Evolutionary conservation across 805 yeast genomes (phyloP).

Genomic region (Cyberlindnera sargentensis): DNA sequence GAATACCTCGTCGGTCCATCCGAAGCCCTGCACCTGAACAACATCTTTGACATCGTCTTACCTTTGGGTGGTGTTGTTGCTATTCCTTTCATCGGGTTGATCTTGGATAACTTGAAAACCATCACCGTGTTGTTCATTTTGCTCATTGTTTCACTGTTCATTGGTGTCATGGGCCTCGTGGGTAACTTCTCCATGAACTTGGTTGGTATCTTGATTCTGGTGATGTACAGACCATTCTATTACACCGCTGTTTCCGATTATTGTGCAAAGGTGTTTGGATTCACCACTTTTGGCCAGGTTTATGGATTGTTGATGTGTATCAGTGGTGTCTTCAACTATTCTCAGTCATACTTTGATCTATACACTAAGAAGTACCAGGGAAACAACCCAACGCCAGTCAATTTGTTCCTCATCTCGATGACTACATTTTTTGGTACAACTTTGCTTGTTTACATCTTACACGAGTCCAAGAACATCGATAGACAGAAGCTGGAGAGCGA

Average conservation of each 20-base stretch:
- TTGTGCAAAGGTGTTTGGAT: slow-evolving; percentile 90
- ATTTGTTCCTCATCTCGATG: slow-evolving; percentile 42
- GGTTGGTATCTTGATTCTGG: slow-evolving; percentile 63
- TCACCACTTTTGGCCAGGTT: slow-evolving; percentile 83
- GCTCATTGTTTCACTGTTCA: slow-evolving; percentile 44
- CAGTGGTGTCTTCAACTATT: slow-evolving; percentile 73
- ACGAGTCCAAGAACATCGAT: slow-evolving; percentile 35
- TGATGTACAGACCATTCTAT: slow-evolving; percentile 82
- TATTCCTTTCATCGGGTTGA: slow-evolving; percentile 78
- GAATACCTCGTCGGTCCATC: slow-evolving; percentile 51
- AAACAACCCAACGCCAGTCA: slow-evolving; percentile 78
- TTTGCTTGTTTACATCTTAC: slow-evolving; percentile 23
- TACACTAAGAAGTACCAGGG: slow-evolving; percentile 60
- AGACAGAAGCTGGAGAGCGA: slow-evolving; percentile 51
- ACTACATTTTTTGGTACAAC: slow-evolving; percentile 38
- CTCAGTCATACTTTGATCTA: slow-evolving; percentile 63
- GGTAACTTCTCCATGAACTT: slow-evolving; percentile 44
- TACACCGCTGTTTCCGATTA: slow-evolving; percentile 91
- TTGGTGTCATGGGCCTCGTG: slow-evolving; percentile 69
- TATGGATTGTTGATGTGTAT: slow-evolving; percentile 81
- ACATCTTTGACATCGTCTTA: slow-evolving; percentile 75
- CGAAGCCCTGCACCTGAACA: slow-evolving; percentile 52
- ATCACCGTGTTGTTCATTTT: slow-evolving; percentile 48
- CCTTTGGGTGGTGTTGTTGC: slow-evolving; percentile 86
- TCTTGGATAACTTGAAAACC: slow-evolving; percentile 69